Evolutionary conservation across 2,329 filamentous ascomycete genomes (phyloP), one percentile per base, ranked within the genome.

Genomic region (Colletotrichum tofieldiae): DNA sequence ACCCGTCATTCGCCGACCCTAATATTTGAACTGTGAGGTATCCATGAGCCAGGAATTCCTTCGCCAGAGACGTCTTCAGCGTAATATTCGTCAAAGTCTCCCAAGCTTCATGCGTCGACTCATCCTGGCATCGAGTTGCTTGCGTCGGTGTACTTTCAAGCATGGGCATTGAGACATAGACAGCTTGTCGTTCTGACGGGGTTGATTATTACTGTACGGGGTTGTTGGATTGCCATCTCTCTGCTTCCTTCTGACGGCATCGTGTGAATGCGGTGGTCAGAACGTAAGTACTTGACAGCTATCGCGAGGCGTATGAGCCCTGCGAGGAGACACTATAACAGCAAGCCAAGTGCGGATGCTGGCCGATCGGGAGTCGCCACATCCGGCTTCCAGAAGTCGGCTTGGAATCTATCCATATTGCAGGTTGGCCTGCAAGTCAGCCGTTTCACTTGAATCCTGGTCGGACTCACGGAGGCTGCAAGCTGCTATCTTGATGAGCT

Each of bases 351-450:
- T 29, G 35, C 47, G 26, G 56, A 61, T 26, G 14, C 18, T 45
- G 55, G 23, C 43, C 54, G 67, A 26, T 20, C 37, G 61, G 66
- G 26, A 47, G 45, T 26, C 16, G 39, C 37, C 54, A 60, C 29
- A 58, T 61, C 35, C 47, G 18, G 39, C 62, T 66, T 70, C 62
- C 39, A 60, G 45, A 67, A 45, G 7, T 35, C 55, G 20, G 54
- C 63, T 45, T 60, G 37, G 55, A 49, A 49, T 20, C 9, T 9
- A 43, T 65, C 37, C 26, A 45, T 35, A 18, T 37, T 59, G 35
- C 54, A 47, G 39, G 23, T 60, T 16, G 32, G 37, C 47, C 23
- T 60, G 29, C 67, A 49, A 52, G 62, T 16, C 39, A 18, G 67
- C 39, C 45, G 23, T 60, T 32, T 66, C 62, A 66, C 55, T 4